phyloP scores from a whole-genome alignment of 2,329 filamentous ascomycete species.

The Diaporthe ilicicola region DNA sequence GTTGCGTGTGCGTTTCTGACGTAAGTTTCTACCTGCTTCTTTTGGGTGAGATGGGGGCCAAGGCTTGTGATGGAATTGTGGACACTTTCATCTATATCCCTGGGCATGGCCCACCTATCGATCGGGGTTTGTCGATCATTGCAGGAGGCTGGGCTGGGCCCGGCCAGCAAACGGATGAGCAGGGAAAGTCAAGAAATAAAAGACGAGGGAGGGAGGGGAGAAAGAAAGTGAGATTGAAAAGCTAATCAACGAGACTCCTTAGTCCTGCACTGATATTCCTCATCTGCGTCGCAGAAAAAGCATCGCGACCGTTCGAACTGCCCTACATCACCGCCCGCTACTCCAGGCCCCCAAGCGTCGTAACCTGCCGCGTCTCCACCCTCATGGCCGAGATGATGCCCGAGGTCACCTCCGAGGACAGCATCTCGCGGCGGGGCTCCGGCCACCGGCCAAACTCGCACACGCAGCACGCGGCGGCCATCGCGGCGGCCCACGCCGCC shows the following conservation, averaged over 20 bases:
- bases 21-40: constrained; percentile 34
- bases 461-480: constrained; percentile 32
- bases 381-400: constrained; percentile 28
- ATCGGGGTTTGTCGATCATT: constrained; percentile 30
- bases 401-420: constrained; percentile 32
- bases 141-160: constrained; percentile 3
- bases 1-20: constrained; percentile 39
- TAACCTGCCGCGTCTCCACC: constrained; percentile 31
- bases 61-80: constrained; percentile 18
- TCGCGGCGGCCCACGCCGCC: constrained; percentile 26
- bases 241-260: background rate
- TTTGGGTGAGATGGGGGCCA: background rate
- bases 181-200: background rate
- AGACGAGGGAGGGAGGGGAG: background rate
- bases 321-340: constrained; percentile 34
- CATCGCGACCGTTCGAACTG: constrained; percentile 37
- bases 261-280: constrained; percentile 34
- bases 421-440: constrained; percentile 31
- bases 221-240: background rate
- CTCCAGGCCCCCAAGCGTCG: constrained; percentile 14
- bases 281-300: constrained; percentile 36
- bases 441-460: constrained; percentile 26
- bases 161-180: background rate
- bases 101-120: constrained; percentile 20
- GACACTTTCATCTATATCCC: constrained; percentile 17